A percentile compares a stretch with the other conserved stretches of the same genome.
phyloP scores from a whole-genome alignment of 2,329 filamentous ascomycete species.

The Biscogniauxia mediterranea region DNA sequence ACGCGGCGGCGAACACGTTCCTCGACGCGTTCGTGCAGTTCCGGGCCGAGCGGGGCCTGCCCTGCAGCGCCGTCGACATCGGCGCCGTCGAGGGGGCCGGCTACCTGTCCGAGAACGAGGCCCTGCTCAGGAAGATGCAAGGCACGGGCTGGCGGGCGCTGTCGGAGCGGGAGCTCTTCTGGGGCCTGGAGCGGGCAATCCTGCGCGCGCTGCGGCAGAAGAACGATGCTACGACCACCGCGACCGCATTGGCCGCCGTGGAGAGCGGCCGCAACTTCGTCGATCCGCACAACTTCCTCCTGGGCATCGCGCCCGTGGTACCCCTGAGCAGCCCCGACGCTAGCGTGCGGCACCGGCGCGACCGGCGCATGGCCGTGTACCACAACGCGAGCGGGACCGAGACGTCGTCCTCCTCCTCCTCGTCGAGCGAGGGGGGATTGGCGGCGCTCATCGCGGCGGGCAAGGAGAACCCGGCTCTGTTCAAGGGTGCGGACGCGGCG shows the following conservation, averaged over 20 bases:
- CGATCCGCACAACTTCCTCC: constrained; percentile 8
- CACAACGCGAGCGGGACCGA: constrained; percentile 8
- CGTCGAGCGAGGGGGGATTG: constrained; percentile 4
- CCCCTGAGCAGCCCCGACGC: constrained; percentile 12
- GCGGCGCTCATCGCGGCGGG: constrained; percentile 11
- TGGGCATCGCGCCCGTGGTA: constrained; percentile 11
- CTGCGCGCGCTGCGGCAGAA: neutral
- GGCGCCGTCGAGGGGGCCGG: constrained; percentile 38
- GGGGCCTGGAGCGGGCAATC: constrained; percentile 13
- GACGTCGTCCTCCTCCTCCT: neutral
- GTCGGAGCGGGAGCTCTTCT: constrained; percentile 5
- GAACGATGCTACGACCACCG: no score
- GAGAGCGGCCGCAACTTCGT: constrained; percentile 2
- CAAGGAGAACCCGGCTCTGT: constrained; percentile 1
- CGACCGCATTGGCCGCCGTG: neutral
- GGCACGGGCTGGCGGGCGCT: constrained; percentile 2
- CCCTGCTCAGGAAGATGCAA: constrained; percentile 5
- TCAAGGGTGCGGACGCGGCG: constrained; percentile 10
- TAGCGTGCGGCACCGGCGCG: constrained; percentile 11
- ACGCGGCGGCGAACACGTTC: constrained; percentile 37
- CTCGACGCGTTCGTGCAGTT: constrained; percentile 34
- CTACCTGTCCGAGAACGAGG: constrained; percentile 1
- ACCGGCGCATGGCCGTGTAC: constrained; percentile 21
- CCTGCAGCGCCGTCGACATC: constrained; percentile 36
- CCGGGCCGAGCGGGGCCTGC: constrained; percentile 30